These are phyloP conservation scores for Chionographis japonica DNA, from an alignment of 106 monocot species.

Conservation along the genomic window DNA sequence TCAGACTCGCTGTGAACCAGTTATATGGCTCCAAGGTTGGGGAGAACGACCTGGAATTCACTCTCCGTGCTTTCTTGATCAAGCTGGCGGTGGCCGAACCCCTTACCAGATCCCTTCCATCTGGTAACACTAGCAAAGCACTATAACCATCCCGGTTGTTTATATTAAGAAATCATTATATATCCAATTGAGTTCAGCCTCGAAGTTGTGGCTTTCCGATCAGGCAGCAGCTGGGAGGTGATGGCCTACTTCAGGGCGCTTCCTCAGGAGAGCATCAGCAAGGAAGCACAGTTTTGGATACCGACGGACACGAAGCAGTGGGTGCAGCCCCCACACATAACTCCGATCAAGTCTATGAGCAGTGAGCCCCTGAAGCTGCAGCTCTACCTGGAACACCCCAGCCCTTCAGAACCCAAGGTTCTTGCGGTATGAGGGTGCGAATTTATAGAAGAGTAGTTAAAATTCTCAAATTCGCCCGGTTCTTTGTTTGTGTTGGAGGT, in stretches of 20 bases:
- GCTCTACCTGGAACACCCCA: conserved; percentile 87
- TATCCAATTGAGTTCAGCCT: neutral
- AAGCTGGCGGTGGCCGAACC: conserved; percentile 70
- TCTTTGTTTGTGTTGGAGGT: no score
- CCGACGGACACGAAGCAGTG: conserved; percentile 90
- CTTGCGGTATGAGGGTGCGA: neutral
- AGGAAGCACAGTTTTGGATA: conserved; percentile 61
- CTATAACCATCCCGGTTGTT: no score
- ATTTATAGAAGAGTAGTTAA: no score
- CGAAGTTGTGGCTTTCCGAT: neutral
- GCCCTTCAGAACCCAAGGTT: conserved; percentile 47
- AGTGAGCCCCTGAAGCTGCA: conserved; percentile 83
- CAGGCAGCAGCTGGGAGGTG: conserved; percentile 84
- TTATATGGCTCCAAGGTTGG: conserved; percentile 45
- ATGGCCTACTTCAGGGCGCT: conserved; percentile 69
- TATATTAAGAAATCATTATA: neutral
- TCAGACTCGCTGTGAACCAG: conserved; percentile 71
- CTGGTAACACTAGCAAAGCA: conserved; percentile 28
- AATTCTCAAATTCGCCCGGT: no score
- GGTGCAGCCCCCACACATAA: conserved; percentile 75
- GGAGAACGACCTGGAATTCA: conserved; percentile 60
- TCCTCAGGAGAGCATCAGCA: conserved; percentile 42
- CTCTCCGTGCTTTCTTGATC: conserved; percentile 80
- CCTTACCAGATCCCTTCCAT: conserved; percentile 63
- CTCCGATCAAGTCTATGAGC: conserved; percentile 91